phyloP scores from a whole-genome alignment of 2,329 filamentous ascomycete species.

The Pseudocercospora macadamiae region DNA sequence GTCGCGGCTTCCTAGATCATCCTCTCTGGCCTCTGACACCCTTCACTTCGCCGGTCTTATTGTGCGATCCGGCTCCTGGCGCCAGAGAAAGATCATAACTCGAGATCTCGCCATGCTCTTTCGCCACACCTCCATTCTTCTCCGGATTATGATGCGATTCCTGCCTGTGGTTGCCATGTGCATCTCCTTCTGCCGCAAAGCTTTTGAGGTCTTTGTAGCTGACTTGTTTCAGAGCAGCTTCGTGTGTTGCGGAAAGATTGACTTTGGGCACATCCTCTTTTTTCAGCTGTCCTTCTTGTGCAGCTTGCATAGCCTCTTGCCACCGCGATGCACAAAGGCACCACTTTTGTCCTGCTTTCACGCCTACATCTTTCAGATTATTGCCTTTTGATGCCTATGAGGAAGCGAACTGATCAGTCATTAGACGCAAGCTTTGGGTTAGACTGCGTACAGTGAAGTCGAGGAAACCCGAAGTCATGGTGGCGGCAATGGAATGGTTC shows the following conservation, averaged over 20 bases:
- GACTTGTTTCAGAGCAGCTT: conserved; percentile 21
- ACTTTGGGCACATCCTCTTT: conserved; percentile 23
- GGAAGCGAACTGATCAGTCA: neutral
- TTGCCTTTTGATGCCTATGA: conserved; percentile 8
- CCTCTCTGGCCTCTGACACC: conserved; percentile 16
- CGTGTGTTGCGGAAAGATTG: conserved; percentile 22
- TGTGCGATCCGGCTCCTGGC: conserved; percentile 18
- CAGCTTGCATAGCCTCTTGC: conserved; percentile 21
- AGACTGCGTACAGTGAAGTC: conserved; percentile 11
- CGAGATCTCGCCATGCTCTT: conserved; percentile 26
- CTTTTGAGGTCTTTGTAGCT: conserved; percentile 24
- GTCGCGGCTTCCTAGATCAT: too few species aligned
- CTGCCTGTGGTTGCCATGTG: conserved; percentile 19
- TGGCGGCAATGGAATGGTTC: conserved; percentile 24
- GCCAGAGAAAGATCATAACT: conserved; percentile 21
- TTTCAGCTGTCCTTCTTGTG: conserved; percentile 18
- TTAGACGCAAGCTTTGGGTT: neutral
- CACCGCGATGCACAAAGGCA: conserved; percentile 18
- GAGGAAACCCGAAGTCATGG: conserved; percentile 22
- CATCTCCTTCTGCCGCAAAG: conserved; percentile 25
- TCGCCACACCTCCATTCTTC: conserved; percentile 14
- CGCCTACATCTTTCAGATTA: conserved; percentile 11
- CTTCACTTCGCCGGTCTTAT: conserved; percentile 12
- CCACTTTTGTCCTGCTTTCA: conserved; percentile 20
- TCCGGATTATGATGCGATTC: conserved; percentile 22